A percentile compares a stretch with the other conserved stretches of the same genome.
Evolutionary conservation across 352 stramenopile genomes (phyloP).

Genomic region (Thraustotheca clavata): DNA sequence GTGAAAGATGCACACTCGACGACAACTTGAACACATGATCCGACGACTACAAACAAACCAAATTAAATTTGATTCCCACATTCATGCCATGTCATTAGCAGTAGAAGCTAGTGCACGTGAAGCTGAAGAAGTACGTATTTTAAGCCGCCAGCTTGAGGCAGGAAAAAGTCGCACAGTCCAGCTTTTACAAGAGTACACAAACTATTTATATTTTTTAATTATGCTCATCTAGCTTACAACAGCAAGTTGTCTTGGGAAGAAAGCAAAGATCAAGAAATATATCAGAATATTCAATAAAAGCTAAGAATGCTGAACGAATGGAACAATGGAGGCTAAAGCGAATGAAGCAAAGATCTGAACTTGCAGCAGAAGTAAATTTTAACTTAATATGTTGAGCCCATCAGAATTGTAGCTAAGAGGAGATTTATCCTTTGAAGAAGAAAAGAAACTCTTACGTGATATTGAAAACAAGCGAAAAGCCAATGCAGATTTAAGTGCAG

Average conservation of each 20-base stretch:
- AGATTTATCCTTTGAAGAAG: constrained; percentile 58
- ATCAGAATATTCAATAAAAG: constrained; percentile 63
- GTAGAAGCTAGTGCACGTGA: constrained; percentile 59
- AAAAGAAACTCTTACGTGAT: constrained; percentile 38
- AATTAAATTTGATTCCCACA: constrained; percentile 54
- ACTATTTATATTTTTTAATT: background rate
- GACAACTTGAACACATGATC: constrained; percentile 78
- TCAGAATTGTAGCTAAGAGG: constrained; percentile 47
- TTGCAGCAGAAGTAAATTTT: constrained; percentile 43
- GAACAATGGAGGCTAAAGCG: constrained; percentile 63
- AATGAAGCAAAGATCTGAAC: constrained; percentile 60
- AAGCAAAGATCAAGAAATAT: constrained; percentile 56
- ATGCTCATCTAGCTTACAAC: constrained; percentile 30
- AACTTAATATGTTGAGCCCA: no score
- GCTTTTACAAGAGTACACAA: constrained; percentile 55
- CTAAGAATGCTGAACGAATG: constrained; percentile 76
- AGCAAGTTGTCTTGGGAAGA: constrained; percentile 59
- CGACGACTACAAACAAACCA: constrained; percentile 64
- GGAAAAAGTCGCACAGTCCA: constrained; percentile 62
- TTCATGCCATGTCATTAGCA: constrained; percentile 53
- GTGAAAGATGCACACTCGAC: constrained; percentile 49
- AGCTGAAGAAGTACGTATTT: constrained; percentile 56
- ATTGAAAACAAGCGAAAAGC: constrained; percentile 56
- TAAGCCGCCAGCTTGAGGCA: constrained; percentile 70
- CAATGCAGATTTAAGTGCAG: constrained; percentile 49